A percentile compares a stretch with the other conserved stretches of the same genome.
Evolutionary conservation across 805 yeast genomes (phyloP).

Genomic region (Hanseniaspora occidentalis): DNA sequence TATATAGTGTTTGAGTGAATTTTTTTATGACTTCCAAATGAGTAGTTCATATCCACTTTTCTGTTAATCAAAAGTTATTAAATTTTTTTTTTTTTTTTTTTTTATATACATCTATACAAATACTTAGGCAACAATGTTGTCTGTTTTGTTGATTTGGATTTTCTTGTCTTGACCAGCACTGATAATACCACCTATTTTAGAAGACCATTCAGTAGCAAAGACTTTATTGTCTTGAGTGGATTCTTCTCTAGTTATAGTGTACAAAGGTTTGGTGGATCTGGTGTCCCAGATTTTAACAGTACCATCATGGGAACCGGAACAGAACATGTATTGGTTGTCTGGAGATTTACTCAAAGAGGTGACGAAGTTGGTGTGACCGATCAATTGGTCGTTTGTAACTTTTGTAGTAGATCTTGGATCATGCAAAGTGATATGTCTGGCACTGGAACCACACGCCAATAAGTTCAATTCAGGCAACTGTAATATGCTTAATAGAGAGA

Average conservation of each 20-base stretch:
- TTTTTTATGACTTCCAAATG: neutral
- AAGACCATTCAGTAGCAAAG: constrained; percentile 79
- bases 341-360: constrained; percentile 67
- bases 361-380: constrained; percentile 89
- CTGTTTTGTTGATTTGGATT: constrained; percentile 63
- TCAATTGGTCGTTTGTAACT: constrained; percentile 57
- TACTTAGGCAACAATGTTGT: constrained; percentile 19
- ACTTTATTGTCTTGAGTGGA: constrained; percentile 46
- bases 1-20: no score
- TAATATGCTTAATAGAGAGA: constrained; percentile 64
- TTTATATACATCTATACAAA: constrained; percentile 3
- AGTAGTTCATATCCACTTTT: no score
- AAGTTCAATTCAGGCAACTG: constrained; percentile 57
- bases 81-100: no score
- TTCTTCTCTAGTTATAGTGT: constrained; percentile 67
- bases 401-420: constrained; percentile 72
- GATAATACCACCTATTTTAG: constrained; percentile 57
- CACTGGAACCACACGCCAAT: constrained; percentile 89
- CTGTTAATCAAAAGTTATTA: neutral
- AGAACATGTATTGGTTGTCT: constrained; percentile 65
- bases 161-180: constrained; percentile 94
- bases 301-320: constrained; percentile 94
- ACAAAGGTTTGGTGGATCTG: constrained; percentile 70
- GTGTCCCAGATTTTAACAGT: constrained; percentile 93
- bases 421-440: constrained; percentile 89